Percentiles rank a stretch among this genome's conserved stretches.
These are phyloP conservation scores for Gossypium davidsonii DNA, from an alignment of 441 rosid species.

Conservation along the genomic window DNA sequence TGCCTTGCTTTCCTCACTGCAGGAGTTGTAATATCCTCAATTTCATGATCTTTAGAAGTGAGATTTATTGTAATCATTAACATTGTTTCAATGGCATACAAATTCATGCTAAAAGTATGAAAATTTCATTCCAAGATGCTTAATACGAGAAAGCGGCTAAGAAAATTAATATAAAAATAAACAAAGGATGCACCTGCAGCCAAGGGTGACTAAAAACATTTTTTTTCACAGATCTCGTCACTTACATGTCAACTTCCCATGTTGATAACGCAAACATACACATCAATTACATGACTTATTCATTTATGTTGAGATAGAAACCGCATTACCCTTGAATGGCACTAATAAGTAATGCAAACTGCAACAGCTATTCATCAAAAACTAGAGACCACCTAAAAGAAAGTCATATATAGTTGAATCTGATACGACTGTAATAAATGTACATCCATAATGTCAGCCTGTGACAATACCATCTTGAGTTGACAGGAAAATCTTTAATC, in stretches of 20 bases:
- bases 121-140: neutral
- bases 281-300: neutral
- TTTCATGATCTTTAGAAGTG: conserved; percentile 9
- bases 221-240: neutral
- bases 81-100: neutral
- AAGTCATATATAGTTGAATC: neutral
- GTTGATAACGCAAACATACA: neutral
- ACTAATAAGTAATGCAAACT: too few relatives aligned
- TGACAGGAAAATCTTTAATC: neutral
- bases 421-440: neutral
- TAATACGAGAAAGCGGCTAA: neutral
- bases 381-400: neutral
- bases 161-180: neutral
- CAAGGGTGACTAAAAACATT: neutral
- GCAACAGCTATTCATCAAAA: too few relatives aligned
- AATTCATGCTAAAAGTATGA: neutral
- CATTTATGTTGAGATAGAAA: neutral
- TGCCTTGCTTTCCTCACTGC: conserved; percentile 65
- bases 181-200: neutral
- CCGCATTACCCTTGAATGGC: too few relatives aligned
- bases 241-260: neutral
- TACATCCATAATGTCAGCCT: neutral
- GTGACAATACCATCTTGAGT: neutral
- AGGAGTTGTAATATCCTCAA: conserved; percentile 17
- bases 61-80: conserved; percentile 2